phyloP scores from a whole-genome alignment of 73 alveolate species.

The Paramecium bursaria region DNA sequence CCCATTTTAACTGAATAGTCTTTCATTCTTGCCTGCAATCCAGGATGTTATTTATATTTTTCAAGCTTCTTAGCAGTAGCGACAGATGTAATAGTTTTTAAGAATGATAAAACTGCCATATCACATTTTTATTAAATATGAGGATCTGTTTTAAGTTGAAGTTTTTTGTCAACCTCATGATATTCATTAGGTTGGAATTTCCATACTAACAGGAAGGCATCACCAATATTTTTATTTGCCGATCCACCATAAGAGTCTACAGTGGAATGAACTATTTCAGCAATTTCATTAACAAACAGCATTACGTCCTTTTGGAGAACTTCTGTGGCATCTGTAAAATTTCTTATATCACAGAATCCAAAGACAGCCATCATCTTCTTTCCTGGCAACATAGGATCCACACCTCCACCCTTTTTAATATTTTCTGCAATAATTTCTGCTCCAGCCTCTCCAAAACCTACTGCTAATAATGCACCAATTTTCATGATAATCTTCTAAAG shows the following conservation, averaged over 20 bases:
- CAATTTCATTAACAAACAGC: constrained; percentile 97
- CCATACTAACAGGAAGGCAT: constrained; percentile 98
- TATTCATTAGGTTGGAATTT: constrained; percentile 85
- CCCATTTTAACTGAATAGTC: constrained; percentile 91
- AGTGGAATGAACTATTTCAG: constrained; percentile 92
- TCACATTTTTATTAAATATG: constrained; percentile 71
- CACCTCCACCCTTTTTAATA: constrained; percentile 93
- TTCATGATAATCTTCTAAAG: constrained; percentile 91
- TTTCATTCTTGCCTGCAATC: constrained; percentile 81
- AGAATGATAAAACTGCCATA: constrained; percentile 75
- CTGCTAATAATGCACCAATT: constrained; percentile 95
- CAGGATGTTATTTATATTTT: constrained; percentile 82
- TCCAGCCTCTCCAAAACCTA: constrained; percentile 99
- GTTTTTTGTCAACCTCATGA: constrained; percentile 77
- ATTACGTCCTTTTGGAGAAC: constrained; percentile 93
- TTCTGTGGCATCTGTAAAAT: constrained; percentile 97
- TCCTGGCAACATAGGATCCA: constrained; percentile 97
- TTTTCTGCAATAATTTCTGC: constrained; percentile 95
- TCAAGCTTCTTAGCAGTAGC: constrained; percentile 73
- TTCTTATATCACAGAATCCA: constrained; percentile 98
- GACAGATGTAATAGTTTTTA: constrained; percentile 81
- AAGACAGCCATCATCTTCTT: constrained; percentile 91
- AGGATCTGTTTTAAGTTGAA: constrained; percentile 64
- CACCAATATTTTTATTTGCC: constrained; percentile 99
- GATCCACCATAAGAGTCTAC: constrained; percentile 91